A percentile compares a stretch with the other conserved stretches of the same genome.
Evolutionary conservation across 148 eudicot genomes (phyloP).

Genomic region (Chenopodium suecicum): DNA sequence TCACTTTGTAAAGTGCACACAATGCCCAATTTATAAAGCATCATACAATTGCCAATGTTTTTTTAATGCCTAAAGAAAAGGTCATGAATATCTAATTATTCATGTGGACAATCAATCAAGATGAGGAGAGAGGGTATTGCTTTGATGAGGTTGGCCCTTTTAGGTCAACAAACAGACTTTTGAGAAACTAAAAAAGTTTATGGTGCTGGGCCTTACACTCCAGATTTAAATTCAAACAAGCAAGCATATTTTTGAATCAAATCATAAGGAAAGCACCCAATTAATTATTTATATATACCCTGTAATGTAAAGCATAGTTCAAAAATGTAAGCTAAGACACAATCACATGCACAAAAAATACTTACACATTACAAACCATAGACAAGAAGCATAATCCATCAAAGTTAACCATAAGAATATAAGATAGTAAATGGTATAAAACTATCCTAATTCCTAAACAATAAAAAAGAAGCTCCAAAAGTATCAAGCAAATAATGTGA

Average conservation of each 20-base stretch:
- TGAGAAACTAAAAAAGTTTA: not conserved
- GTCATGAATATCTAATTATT: not conserved
- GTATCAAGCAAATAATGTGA: not conserved
- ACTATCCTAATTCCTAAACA: not conserved
- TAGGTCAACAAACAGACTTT: not conserved
- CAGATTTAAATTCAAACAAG: not conserved
- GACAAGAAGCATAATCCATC: not conserved
- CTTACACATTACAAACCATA: not conserved
- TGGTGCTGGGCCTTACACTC: not conserved
- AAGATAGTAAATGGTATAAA: not conserved
- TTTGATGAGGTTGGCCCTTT: not conserved
- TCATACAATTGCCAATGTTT: not conserved
- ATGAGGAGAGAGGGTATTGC: not conserved
- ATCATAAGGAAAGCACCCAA: not conserved
- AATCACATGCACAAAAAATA: not conserved
- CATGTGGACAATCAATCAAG: not conserved
- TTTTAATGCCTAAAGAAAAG: not conserved
- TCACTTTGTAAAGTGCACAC: conserved; percentile 7
- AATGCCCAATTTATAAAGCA: not conserved
- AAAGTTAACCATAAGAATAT: not conserved
- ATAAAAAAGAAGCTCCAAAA: not conserved
- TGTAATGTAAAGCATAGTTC: not conserved
- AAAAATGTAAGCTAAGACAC: not conserved
- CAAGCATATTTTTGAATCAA: not conserved
- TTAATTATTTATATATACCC: not conserved